These are phyloP conservation scores for Bacterosira constricta DNA, from an alignment of 108 stramenopile species.

Conservation along the genomic window DNA sequence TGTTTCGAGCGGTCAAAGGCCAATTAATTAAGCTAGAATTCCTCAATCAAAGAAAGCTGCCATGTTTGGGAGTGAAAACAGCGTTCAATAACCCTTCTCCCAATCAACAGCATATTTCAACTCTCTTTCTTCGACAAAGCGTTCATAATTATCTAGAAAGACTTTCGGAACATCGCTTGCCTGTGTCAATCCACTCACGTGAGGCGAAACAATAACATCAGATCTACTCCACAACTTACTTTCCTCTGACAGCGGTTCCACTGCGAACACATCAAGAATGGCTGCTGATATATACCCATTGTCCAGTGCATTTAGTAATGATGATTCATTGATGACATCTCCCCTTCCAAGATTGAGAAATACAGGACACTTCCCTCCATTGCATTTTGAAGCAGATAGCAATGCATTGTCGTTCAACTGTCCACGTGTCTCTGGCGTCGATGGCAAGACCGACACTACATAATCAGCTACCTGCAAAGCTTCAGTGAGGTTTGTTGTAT, in stretches of 20 bases:
- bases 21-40: no score
- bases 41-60: no score
- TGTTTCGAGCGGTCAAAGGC: no score
- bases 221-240: slow-evolving; percentile 51
- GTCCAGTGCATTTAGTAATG: slow-evolving; percentile 47
- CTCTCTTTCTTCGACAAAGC: slow-evolving; percentile 45
- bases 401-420: slow-evolving; percentile 21
- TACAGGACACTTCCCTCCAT: slow-evolving; percentile 49
- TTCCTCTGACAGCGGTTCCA: slow-evolving; percentile 45
- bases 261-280: slow-evolving; percentile 57
- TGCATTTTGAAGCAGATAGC: slow-evolving; percentile 2
- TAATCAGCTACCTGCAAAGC: slow-evolving; percentile 53
- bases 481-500: no score
- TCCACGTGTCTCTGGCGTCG: slow-evolving; percentile 47
- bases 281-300: slow-evolving; percentile 48
- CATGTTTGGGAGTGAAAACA: no score
- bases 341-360: slow-evolving; percentile 62
- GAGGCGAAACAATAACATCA: slow-evolving; percentile 50
- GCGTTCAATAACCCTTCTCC: slow-evolving; percentile 52
- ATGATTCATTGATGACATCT: slow-evolving; percentile 45
- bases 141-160: slow-evolving; percentile 46
- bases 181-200: slow-evolving; percentile 50
- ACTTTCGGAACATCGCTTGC: slow-evolving; percentile 48
- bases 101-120: slow-evolving; percentile 52
- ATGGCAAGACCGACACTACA: slow-evolving; percentile 57